phyloP scores from a whole-genome alignment of 805 yeast species.

The Starmerella apicola region DNA sequence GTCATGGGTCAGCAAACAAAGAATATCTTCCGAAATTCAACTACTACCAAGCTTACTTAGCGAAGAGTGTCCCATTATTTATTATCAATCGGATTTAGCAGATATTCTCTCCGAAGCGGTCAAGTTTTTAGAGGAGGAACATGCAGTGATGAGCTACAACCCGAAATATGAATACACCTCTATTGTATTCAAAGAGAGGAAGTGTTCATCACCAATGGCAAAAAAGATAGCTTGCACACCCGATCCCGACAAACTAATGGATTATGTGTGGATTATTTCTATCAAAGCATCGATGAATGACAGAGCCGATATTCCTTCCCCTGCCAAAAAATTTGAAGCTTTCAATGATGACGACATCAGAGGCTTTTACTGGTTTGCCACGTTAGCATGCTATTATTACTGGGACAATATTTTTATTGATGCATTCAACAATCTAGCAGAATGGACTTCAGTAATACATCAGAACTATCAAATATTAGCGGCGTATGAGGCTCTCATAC shows the following conservation, averaged over 20 bases:
- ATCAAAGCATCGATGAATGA: not conserved
- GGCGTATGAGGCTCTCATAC: too few species aligned
- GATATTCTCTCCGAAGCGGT: not conserved
- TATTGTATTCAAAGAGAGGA: too few species aligned
- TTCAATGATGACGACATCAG: slow-evolving; percentile 6
- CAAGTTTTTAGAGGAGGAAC: too few species aligned
- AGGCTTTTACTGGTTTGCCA: slow-evolving; percentile 12
- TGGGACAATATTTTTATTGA: slow-evolving; percentile 2
- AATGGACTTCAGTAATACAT: slow-evolving; percentile 2
- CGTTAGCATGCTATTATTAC: not conserved
- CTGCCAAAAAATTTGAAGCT: not conserved
- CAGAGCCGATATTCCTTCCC: not conserved
- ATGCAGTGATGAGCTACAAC: too few species aligned
- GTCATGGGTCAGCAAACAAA: slow-evolving; percentile 1
- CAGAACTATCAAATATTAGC: too few species aligned
- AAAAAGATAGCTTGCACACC: not conserved
- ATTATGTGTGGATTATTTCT: not conserved
- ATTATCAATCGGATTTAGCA: not conserved
- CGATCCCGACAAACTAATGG: not conserved
- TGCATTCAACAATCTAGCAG: not conserved
- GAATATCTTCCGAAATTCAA: not conserved
- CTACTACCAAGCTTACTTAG: not conserved
- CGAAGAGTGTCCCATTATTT: not conserved
- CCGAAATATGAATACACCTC: too few species aligned
- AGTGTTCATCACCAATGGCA: not conserved